Evolutionary conservation across 208 protist genomes (phyloP).

Genomic region (Crithidia sp.): DNA sequence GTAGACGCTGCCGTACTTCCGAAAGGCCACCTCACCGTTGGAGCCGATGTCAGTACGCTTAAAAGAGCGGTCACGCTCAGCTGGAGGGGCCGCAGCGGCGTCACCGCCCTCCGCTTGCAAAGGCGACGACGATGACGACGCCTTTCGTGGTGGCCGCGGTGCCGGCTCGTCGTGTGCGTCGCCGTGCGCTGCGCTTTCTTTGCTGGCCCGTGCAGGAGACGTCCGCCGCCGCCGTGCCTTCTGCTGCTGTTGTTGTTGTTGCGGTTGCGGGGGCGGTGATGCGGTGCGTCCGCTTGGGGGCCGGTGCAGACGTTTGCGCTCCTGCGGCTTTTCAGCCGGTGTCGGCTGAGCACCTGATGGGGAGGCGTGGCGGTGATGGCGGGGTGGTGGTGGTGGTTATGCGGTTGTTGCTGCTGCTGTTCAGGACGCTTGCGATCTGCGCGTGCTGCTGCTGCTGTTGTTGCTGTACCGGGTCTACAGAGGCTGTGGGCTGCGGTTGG

Average conservation of each 20-base stretch:
- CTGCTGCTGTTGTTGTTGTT: not conserved
- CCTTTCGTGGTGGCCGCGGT: not conserved
- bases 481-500: not conserved
- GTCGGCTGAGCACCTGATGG: too few species aligned
- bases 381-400: slow-evolving; percentile 7
- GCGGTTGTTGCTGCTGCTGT: not conserved
- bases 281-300: too few species aligned
- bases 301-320: too few species aligned
- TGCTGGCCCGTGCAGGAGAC: not conserved
- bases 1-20: not conserved
- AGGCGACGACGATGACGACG: not conserved
- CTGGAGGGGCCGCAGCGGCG: not conserved
- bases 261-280: not conserved
- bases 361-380: not conserved
- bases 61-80: slow-evolving; percentile 15
- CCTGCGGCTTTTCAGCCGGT: too few species aligned
- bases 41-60: slow-evolving; percentile 15
- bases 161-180: not conserved
- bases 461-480: not conserved
- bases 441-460: not conserved
- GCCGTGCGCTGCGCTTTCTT: not conserved
- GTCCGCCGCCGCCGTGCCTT: not conserved
- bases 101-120: not conserved
- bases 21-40: slow-evolving; percentile 9
- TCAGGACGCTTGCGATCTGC: not conserved